These are phyloP conservation scores for Monosporascus sp. DNA, from an alignment of 2,329 filamentous ascomycete species.

Conservation along the genomic window DNA sequence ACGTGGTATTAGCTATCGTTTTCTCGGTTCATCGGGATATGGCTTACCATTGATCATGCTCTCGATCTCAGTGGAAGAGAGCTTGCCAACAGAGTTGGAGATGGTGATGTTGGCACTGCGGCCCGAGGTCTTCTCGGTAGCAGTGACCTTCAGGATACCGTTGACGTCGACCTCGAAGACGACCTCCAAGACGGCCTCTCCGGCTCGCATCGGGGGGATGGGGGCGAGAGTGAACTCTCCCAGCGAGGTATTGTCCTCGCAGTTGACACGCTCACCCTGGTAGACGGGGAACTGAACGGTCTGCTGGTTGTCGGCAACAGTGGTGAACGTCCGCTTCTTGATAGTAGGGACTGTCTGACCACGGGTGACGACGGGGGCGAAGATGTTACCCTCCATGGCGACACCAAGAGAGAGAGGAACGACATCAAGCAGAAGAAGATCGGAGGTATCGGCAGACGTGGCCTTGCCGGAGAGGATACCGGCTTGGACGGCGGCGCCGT, in stretches of 20 bases:
- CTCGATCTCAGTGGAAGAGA: slow-evolving; percentile 91
- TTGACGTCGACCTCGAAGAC: slow-evolving; percentile 99
- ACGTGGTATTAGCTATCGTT: slow-evolving; percentile 14
- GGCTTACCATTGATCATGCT: slow-evolving; percentile 82
- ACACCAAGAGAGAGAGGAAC: slow-evolving; percentile 96
- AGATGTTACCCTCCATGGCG: slow-evolving; percentile 99
- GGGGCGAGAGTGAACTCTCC: slow-evolving; percentile 96
- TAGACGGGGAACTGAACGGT: slow-evolving; percentile 88
- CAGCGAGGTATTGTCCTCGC: slow-evolving; percentile 95
- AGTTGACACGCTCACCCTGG: slow-evolving; percentile 97
- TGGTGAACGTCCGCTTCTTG: slow-evolving; percentile 86
- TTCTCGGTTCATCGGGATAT: slow-evolving; percentile 3
- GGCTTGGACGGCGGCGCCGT: slow-evolving; percentile 94
- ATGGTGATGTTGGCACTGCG: slow-evolving; percentile 99
- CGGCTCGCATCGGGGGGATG: slow-evolving; percentile 81
- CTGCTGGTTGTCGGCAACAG: slow-evolving; percentile 70
- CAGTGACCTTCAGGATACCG: slow-evolving; percentile 99
- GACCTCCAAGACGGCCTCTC: slow-evolving; percentile 93
- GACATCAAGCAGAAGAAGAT: slow-evolving; percentile 94
- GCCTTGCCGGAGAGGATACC: slow-evolving; percentile 87
- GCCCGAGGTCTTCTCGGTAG: slow-evolving; percentile 97
- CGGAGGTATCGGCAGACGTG: slow-evolving; percentile 78
- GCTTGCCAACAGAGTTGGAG: slow-evolving; percentile 98
- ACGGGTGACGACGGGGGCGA: slow-evolving; percentile 84
- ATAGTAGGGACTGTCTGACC: slow-evolving; percentile 72